These are phyloP conservation scores for Apophysomyces trapeziformis DNA, from an alignment of 371 early-diverging fungal genomes.

Conservation along the genomic window DNA sequence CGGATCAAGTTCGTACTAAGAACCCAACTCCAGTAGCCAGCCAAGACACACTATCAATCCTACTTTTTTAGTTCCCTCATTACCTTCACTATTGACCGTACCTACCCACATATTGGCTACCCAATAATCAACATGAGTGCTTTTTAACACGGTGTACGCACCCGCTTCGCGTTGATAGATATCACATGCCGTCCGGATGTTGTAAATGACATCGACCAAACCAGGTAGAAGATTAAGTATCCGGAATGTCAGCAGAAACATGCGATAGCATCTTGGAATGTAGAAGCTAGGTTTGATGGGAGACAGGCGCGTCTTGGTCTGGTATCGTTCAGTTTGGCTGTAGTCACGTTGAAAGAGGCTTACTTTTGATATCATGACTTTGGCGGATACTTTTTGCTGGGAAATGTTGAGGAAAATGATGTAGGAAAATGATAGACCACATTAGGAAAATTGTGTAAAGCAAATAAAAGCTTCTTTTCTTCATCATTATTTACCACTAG, in stretches of 20 bases:
- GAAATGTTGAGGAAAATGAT: too few relatives aligned
- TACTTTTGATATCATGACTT: too few relatives aligned
- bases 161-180: conserved; percentile 57
- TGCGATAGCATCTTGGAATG: conserved; percentile 44
- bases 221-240: conserved; percentile 52
- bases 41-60: conserved; percentile 45
- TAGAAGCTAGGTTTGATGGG: conserved; percentile 32
- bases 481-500: not conserved
- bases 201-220: conserved; percentile 44
- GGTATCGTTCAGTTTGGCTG: too few relatives aligned
- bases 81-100: not conserved
- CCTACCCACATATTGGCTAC: conserved; percentile 65
- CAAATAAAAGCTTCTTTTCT: not conserved
- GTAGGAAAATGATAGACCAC: too few relatives aligned
- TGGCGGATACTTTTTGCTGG: too few relatives aligned
- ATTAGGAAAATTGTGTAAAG: too few relatives aligned
- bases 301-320: too few relatives aligned
- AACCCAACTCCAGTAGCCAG: conserved; percentile 65
- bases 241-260: conserved; percentile 47
- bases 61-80: too few relatives aligned
- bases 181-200: conserved; percentile 39
- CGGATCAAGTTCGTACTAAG: conserved; percentile 61
- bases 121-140: conserved; percentile 59
- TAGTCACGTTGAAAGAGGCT: too few relatives aligned
- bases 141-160: conserved; percentile 47